A percentile compares a stretch with the other conserved stretches of the same genome.
Evolutionary conservation across 2,329 filamentous ascomycete genomes (phyloP).

Genomic region (Pseudogymnoascus sp.): DNA sequence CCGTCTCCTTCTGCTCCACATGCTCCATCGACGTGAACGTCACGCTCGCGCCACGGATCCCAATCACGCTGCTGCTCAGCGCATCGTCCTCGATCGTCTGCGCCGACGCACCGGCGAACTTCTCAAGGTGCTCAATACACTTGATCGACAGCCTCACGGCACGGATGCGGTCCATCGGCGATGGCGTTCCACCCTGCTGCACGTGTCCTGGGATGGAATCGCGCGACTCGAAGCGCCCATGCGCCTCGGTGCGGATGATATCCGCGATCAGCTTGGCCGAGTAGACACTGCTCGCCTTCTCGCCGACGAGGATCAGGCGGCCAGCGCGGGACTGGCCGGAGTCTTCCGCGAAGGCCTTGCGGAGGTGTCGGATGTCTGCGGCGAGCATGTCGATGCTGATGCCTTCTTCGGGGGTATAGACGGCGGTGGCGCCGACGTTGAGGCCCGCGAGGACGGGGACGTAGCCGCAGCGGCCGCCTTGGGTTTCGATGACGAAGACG

Average conservation of each 20-base stretch:
- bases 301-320: conserved; percentile 93
- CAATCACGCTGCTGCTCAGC: conserved; percentile 73
- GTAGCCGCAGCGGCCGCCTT: conserved; percentile 91
- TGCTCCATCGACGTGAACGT: conserved; percentile 77
- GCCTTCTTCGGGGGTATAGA: conserved; percentile 96
- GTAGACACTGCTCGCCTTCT: conserved; percentile 86
- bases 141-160: conserved; percentile 89
- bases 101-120: conserved; percentile 58
- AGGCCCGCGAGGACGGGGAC: conserved; percentile 86
- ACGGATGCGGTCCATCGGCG: conserved; percentile 90
- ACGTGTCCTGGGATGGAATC: conserved; percentile 91
- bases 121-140: conserved; percentile 86
- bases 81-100: conserved; percentile 67
- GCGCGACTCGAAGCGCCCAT: conserved; percentile 84
- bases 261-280: conserved; percentile 87
- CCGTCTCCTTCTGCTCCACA: conserved; percentile 78
- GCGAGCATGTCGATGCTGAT: conserved; percentile 90
- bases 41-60: conserved; percentile 82
- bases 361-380: conserved; percentile 80
- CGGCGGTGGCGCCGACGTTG: conserved; percentile 82
- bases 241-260: conserved; percentile 90
- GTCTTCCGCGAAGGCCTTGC: conserved; percentile 77
- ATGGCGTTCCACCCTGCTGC: conserved; percentile 87
- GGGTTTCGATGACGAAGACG: conserved; percentile 96
- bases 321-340: conserved; percentile 83